Conservation (phyloP, 2,329 filamentous ascomycete genomes). For the Aureobasidium sp. region DNA sequence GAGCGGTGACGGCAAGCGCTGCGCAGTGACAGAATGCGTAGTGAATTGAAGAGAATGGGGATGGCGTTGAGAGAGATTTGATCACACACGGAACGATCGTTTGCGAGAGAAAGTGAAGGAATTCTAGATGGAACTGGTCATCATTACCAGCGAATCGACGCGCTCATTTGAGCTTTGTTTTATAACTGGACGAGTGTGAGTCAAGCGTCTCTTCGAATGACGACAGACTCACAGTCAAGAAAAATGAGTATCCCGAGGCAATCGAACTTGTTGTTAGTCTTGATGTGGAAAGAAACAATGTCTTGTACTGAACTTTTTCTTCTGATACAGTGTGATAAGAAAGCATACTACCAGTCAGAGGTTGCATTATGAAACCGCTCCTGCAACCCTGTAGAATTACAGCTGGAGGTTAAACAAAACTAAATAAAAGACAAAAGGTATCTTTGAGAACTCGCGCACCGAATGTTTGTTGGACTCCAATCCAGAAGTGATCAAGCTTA, state of each 20-base stretch:
- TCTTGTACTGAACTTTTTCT: slow-evolving; percentile 7
- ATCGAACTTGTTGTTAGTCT: background rate
- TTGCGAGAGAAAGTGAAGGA: no score
- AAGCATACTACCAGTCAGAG: slow-evolving; percentile 4
- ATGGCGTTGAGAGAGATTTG: no score
- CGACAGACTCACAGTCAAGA: background rate
- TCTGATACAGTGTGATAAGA: slow-evolving; percentile 8
- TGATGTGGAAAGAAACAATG: background rate
- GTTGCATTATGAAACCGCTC: background rate
- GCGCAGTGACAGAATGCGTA: no score
- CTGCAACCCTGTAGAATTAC: slow-evolving; percentile 2
- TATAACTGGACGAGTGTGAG: background rate
- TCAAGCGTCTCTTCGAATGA: background rate
- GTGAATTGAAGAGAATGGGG: no score
- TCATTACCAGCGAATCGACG: background rate
- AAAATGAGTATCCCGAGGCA: background rate
- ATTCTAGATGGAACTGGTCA: background rate
- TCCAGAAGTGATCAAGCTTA: slow-evolving; percentile 2
- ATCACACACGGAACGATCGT: no score
- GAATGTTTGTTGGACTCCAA: background rate
- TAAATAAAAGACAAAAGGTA: slow-evolving; percentile 15
- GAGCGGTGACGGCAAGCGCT: no score
- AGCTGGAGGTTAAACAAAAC: slow-evolving; percentile 7
- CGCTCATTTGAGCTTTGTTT: background rate
- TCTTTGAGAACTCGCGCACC: slow-evolving; percentile 6